Evolutionary conservation across 2,329 filamentous ascomycete species (phyloP).

Genomic region (Colletotrichum theobromicola): DNA sequence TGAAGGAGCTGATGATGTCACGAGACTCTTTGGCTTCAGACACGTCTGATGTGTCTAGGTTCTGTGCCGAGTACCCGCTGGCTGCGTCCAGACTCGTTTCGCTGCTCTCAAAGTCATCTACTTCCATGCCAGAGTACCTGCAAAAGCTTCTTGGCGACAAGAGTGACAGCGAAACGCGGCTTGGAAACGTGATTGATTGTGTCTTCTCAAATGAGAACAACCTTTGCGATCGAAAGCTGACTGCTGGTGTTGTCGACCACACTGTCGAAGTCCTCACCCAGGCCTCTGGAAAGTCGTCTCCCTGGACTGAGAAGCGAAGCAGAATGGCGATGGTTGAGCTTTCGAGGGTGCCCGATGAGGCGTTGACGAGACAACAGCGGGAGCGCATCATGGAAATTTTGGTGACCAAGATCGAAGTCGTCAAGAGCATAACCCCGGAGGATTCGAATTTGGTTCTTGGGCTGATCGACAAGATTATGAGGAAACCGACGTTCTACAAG

Average conservation of each 20-base stretch:
- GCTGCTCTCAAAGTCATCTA: constrained; percentile 4
- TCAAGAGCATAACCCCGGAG: constrained; percentile 29
- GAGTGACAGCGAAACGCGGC: neutral
- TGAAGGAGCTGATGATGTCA: neutral
- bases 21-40: neutral
- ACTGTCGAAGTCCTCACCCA: constrained; percentile 32
- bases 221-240: constrained; percentile 37
- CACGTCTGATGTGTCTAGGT: neutral
- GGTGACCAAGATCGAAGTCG: constrained; percentile 26
- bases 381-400: constrained; percentile 46
- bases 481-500: constrained; percentile 56
- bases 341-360: constrained; percentile 39
- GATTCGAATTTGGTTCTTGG: constrained; percentile 45
- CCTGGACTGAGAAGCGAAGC: constrained; percentile 9
- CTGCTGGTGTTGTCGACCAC: constrained; percentile 35
- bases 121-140: constrained; percentile 9
- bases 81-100: constrained; percentile 12
- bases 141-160: neutral
- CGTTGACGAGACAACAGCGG: constrained; percentile 46
- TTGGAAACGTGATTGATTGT: constrained; percentile 32
- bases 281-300: neutral
- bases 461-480: constrained; percentile 55
- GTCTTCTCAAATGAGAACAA: constrained; percentile 43
- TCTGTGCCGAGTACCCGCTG: constrained; percentile 8
- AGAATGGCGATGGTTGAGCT: constrained; percentile 25